A percentile compares a stretch with the other conserved stretches of the same genome.
These are phyloP conservation scores for Trametes cingulata DNA, from an alignment of 768 basidiomycete species.

Conservation along the genomic window DNA sequence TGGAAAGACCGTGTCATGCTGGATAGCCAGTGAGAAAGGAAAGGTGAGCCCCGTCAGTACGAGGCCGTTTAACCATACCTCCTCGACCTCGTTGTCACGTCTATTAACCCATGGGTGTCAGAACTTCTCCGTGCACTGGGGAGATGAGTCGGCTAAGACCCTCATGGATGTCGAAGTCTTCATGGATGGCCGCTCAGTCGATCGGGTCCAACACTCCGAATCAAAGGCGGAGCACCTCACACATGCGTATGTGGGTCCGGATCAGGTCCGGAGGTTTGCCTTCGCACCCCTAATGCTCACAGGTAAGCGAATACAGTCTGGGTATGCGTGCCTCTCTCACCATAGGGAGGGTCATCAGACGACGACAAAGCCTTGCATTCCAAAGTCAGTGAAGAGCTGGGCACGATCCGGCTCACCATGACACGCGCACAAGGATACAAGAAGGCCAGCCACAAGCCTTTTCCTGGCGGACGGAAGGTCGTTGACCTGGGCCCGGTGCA, in stretches of 20 bases:
- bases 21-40: slow-evolving; percentile 9
- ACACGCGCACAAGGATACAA: background rate
- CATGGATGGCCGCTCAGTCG: background rate
- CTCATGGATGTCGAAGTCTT: background rate
- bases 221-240: background rate
- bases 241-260: background rate
- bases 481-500: slow-evolving; percentile 1
- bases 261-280: background rate
- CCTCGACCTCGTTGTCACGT: background rate
- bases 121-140: slow-evolving; percentile 3
- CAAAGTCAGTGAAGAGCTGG: background rate
- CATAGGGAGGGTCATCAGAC: no score
- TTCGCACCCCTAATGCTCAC: slow-evolving; percentile 2
- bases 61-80: no score
- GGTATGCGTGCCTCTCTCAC: no score
- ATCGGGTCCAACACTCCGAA: background rate
- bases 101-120: background rate
- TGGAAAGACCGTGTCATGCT: background rate
- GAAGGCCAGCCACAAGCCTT: no score
- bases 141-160: background rate
- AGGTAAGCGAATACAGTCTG: background rate
- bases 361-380: no score
- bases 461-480: background rate
- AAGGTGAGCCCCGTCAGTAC: background rate
- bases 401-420: slow-evolving; percentile 12